Conservation (phyloP, 1,284 basidiomycete genomes). For the Megacollybia platyphylla region DNA sequence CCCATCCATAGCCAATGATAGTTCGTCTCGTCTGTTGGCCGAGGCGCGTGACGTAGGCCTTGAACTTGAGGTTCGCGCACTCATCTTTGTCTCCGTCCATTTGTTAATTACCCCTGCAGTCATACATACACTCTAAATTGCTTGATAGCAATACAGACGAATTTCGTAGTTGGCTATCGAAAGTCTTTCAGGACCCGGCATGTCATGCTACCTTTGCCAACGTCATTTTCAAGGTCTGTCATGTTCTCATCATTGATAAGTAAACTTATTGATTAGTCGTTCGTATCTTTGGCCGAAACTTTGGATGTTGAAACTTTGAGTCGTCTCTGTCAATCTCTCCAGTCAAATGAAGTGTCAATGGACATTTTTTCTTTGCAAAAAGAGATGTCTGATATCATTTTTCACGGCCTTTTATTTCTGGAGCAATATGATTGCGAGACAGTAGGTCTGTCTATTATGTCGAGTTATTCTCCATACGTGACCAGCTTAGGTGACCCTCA, state of each 20-base stretch:
- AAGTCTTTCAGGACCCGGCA: slow-evolving; percentile 46
- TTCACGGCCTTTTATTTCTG: slow-evolving; percentile 46
- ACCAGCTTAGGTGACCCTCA: slow-evolving; percentile 60
- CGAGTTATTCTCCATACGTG: slow-evolving; percentile 4
- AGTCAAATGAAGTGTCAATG: slow-evolving; percentile 38
- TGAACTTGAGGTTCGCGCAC: slow-evolving; percentile 37
- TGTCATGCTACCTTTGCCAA: slow-evolving; percentile 48
- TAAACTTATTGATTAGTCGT: slow-evolving; percentile 29
- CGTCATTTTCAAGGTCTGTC: slow-evolving; percentile 41
- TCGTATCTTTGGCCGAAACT: slow-evolving; percentile 30
- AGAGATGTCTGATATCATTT: slow-evolving; percentile 47
- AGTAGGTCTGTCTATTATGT: slow-evolving; percentile 39
- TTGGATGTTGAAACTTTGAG: slow-evolving; percentile 57
- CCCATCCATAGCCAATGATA: slow-evolving; percentile 34
- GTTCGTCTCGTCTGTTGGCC: slow-evolving; percentile 29
- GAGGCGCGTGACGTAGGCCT: slow-evolving; percentile 46
- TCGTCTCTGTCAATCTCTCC: slow-evolving; percentile 51
- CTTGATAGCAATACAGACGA: slow-evolving; percentile 42
- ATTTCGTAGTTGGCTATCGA: slow-evolving; percentile 31
- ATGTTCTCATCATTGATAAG: neutral
- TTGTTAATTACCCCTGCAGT: slow-evolving; percentile 18
- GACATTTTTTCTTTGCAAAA: slow-evolving; percentile 64
- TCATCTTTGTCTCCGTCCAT: slow-evolving; percentile 2
- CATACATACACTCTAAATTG: slow-evolving; percentile 51
- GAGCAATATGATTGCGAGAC: slow-evolving; percentile 67